These are phyloP conservation scores for Talaromyces albobiverticillius DNA, from an alignment of 2,329 filamentous ascomycete species.

Conservation along the genomic window DNA sequence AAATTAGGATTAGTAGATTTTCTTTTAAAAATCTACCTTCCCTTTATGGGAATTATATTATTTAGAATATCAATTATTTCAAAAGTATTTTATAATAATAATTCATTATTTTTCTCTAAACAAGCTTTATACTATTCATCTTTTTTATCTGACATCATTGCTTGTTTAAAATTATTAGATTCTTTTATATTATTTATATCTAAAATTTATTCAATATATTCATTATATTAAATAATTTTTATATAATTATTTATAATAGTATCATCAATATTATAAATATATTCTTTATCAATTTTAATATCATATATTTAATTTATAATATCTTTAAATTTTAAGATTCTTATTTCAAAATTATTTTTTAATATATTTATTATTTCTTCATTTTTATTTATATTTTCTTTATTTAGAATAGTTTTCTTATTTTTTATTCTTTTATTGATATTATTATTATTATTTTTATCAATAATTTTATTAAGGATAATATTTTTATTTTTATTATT, in stretches of 20 bases:
- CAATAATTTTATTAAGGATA: neutral
- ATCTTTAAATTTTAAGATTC: neutral
- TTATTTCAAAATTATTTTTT: neutral
- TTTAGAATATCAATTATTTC: neutral
- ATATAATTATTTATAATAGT: neutral
- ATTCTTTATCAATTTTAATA: neutral
- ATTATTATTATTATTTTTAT: neutral
- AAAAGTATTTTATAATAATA: neutral
- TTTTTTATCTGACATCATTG: neutral
- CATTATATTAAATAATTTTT: neutral
- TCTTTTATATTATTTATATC: neutral
- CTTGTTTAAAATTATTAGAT: neutral
- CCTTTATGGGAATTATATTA: neutral
- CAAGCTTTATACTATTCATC: neutral
- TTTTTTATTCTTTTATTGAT: no score
- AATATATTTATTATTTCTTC: no score
- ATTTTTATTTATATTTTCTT: no score
- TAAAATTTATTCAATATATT: neutral
- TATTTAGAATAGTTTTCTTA: no score
- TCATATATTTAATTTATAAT: neutral
- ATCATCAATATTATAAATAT: neutral
- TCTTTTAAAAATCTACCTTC: neutral
- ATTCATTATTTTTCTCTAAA: neutral
- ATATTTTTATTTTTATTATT: no score
- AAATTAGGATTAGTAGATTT: neutral